Percentiles rank a stretch among this genome's conserved stretches.
These are phyloP conservation scores for Ascobolus immersus DNA, from an alignment of 495 filamentous ascomycete species.

Conservation along the genomic window DNA sequence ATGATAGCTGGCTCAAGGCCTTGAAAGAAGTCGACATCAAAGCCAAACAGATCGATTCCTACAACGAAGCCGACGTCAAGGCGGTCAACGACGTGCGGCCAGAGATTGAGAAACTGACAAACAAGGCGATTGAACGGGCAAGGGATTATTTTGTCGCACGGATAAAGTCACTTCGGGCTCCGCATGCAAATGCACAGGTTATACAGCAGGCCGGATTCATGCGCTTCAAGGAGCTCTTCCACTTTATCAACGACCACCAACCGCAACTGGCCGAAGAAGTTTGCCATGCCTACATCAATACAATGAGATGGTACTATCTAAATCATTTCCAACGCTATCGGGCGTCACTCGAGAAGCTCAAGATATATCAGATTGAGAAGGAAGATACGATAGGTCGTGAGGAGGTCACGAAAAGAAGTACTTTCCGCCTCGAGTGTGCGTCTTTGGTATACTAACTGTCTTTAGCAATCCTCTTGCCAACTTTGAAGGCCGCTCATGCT, in stretches of 20 bases:
- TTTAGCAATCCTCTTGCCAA: conserved; percentile 13
- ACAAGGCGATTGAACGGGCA: conserved; percentile 84
- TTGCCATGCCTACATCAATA: conserved; percentile 83
- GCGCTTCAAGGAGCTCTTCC: conserved; percentile 61
- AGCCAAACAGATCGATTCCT: conserved; percentile 38
- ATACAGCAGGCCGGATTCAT: conserved; percentile 80
- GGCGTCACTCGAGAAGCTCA: conserved; percentile 57
- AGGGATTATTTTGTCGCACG: conserved; percentile 80
- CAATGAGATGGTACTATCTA: conserved; percentile 94
- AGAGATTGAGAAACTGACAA: conserved; percentile 52
- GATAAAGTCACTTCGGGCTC: conserved; percentile 74
- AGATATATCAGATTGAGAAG: conserved; percentile 56
- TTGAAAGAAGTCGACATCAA: conserved; percentile 65
- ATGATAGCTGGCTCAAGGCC: conserved; percentile 68
- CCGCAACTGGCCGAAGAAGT: conserved; percentile 61
- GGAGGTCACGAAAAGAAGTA: conserved; percentile 34
- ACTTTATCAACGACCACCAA: conserved; percentile 59
- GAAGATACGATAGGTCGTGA: conserved; percentile 65
- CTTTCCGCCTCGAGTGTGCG: conserved; percentile 19
- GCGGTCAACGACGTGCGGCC: conserved; percentile 64
- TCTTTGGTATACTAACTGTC: neutral
- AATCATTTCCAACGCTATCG: conserved; percentile 79
- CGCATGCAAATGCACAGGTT: conserved; percentile 85
- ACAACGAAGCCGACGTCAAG: conserved; percentile 37
- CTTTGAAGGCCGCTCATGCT: conserved; percentile 19